Conservation (phyloP, 2,329 filamentous ascomycete species). For the Colletotrichum siamense region DNA sequence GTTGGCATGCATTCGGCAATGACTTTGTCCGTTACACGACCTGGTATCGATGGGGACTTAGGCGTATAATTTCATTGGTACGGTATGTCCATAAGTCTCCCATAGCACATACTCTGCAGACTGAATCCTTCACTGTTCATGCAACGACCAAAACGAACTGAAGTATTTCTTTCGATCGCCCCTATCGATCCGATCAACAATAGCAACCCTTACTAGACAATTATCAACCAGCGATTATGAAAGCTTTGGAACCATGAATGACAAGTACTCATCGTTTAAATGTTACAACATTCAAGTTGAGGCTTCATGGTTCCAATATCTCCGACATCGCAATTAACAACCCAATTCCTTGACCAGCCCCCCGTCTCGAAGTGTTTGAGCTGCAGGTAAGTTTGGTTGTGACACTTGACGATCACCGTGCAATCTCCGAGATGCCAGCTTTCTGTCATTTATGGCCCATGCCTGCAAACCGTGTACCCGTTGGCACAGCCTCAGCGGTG, state of each 20-base stretch:
- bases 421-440: background rate
- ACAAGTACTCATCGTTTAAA: background rate
- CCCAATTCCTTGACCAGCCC: background rate
- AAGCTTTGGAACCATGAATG: background rate
- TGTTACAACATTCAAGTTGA: background rate
- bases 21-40: background rate
- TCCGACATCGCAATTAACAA: background rate
- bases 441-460: background rate
- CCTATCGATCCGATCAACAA: accelerated
- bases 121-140: background rate
- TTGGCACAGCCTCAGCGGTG: background rate
- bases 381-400: background rate
- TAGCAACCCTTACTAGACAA: background rate
- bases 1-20: background rate
- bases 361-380: background rate
- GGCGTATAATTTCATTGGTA: background rate
- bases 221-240: background rate
- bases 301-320: background rate
- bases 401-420: background rate
- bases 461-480: background rate
- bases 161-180: background rate
- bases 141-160: background rate
- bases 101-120: background rate
- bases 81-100: background rate
- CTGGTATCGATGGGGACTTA: background rate